A percentile compares a stretch with the other conserved stretches of the same genome.
Evolutionary conservation across 352 stramenopile species (phyloP).

Genomic region (Phytophthora pluvialis): DNA sequence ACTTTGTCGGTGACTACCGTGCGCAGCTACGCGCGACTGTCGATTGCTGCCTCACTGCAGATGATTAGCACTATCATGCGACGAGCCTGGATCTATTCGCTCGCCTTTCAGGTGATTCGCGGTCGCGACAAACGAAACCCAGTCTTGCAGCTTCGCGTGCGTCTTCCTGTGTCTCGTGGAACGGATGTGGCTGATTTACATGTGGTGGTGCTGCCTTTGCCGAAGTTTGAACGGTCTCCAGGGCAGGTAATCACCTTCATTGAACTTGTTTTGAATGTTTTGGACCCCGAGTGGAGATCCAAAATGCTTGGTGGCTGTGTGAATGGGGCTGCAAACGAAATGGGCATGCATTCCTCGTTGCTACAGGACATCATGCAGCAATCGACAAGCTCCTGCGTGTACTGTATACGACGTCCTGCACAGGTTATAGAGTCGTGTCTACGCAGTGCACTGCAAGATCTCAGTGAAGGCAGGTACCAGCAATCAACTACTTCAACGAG

Average conservation of each 20-base stretch:
- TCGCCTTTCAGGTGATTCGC: conserved; percentile 19
- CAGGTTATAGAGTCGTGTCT: conserved; percentile 24
- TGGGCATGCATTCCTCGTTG: conserved; percentile 12
- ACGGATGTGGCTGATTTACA: conserved; percentile 33
- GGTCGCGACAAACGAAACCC: conserved; percentile 1
- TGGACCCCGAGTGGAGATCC: conserved; percentile 35
- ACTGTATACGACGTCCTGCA: conserved; percentile 22
- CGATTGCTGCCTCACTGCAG: conserved; percentile 20
- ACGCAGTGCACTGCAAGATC: conserved; percentile 13
- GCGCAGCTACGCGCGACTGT: conserved; percentile 22
- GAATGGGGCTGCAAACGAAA: conserved; percentile 16
- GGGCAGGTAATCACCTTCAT: conserved; percentile 9
- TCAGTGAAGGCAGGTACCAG: conserved; percentile 11
- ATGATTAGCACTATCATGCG: conserved; percentile 29
- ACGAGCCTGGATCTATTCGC: conserved; percentile 27
- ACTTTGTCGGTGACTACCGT: background rate
- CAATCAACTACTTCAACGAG: background rate
- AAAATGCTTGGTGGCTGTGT: conserved; percentile 38
- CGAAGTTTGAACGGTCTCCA: conserved; percentile 14
- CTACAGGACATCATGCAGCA: conserved; percentile 4
- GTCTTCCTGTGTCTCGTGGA: conserved; percentile 13
- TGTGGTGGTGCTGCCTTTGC: conserved; percentile 35
- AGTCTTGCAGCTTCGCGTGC: conserved; percentile 35
- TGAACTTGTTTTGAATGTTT: conserved; percentile 15
- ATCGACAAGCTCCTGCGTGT: conserved; percentile 23